Conservation (phyloP, 208 protist genomes). For the Histomonas meleagridis region DNA sequence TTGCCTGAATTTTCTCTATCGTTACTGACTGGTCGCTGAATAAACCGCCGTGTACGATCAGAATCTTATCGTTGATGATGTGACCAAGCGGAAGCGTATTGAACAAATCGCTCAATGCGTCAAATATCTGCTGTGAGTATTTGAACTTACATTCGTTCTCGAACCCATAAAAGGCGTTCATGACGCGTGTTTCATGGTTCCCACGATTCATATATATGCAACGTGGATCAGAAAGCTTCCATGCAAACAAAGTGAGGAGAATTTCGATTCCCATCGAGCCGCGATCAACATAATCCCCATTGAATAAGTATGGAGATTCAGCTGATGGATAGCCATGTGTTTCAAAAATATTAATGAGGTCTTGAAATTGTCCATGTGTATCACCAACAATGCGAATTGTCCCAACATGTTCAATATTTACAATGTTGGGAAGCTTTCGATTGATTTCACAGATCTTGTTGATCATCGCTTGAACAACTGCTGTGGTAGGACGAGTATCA, state of each 20-base stretch:
- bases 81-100: not conserved
- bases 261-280: slow-evolving; percentile 36
- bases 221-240: slow-evolving; percentile 10
- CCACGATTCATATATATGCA: not conserved
- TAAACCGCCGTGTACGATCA: slow-evolving; percentile 33
- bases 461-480: not conserved
- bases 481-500: not conserved
- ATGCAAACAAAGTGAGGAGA: slow-evolving; percentile 21
- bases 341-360: slow-evolving; percentile 37
- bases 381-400: not conserved
- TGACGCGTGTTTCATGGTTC: slow-evolving; percentile 21
- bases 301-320: slow-evolving; percentile 40
- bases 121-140: not conserved
- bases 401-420: not conserved
- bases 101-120: not conserved
- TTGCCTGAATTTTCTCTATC: not conserved
- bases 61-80: not conserved
- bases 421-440: not conserved
- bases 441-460: not conserved
- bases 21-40: not conserved
- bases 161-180: slow-evolving; percentile 30
- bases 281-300: slow-evolving; percentile 39
- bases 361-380: slow-evolving; percentile 40
- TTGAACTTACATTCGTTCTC: not conserved
- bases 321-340: not conserved